A percentile compares a stretch with the other conserved stretches of the same genome.
Conservation (phyloP, 1,284 basidiomycete genomes). For the Exobasidium cylindrosporum region DNA sequence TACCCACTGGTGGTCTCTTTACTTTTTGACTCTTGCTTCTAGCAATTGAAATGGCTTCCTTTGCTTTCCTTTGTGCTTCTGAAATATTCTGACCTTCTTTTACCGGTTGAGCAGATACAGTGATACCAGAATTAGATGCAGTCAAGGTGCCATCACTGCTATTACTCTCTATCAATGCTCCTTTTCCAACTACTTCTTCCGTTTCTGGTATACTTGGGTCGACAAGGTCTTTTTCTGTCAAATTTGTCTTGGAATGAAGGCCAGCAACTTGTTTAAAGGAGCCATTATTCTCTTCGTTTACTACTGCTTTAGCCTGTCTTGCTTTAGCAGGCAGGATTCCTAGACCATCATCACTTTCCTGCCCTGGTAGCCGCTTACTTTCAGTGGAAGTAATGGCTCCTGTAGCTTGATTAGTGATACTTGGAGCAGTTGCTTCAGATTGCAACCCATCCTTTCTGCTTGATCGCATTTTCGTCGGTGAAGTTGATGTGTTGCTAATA, state of each 20-base stretch:
- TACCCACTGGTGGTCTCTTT: conserved; percentile 40
- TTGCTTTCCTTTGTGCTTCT: conserved; percentile 7
- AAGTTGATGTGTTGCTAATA: background rate
- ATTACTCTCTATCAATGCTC: conserved; percentile 2
- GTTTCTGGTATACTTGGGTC: conserved; percentile 33
- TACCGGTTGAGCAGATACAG: background rate
- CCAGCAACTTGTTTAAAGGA: no score
- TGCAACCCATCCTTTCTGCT: background rate
- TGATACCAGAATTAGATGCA: background rate
- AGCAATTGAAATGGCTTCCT: conserved; percentile 31
- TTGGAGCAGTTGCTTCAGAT: background rate
- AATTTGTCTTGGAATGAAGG: conserved; percentile 22
- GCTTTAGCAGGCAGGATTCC: background rate
- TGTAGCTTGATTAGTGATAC: background rate
- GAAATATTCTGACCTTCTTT: background rate
- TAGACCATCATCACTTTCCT: background rate
- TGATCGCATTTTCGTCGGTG: background rate
- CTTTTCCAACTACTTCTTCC: conserved; percentile 31
- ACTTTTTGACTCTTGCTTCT: conserved; percentile 31
- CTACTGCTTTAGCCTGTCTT: background rate
- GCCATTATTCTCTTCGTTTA: background rate
- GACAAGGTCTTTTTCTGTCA: conserved; percentile 33
- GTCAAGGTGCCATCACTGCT: conserved; percentile 13
- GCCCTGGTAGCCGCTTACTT: background rate
- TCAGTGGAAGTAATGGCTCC: background rate